phyloP scores from a whole-genome alignment of 2,329 filamentous ascomycete species.

The Zymoseptoria tritici region DNA sequence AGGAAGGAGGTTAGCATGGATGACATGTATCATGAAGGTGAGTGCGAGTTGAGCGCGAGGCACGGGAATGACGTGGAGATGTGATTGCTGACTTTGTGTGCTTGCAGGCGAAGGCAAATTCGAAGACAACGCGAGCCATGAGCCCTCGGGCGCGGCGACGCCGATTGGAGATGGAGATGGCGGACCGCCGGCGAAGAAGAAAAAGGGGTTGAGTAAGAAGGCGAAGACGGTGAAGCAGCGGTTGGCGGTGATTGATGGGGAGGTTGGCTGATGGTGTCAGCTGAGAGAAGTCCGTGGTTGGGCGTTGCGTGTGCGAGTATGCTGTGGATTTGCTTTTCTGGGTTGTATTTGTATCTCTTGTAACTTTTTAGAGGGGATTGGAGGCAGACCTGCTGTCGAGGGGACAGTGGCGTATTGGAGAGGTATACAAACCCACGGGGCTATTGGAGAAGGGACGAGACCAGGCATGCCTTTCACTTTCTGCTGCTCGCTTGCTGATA shows the following conservation, averaged over 20 bases:
- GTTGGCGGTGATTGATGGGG: slow-evolving; percentile 42
- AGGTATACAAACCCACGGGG: too few relatives aligned
- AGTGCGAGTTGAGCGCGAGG: too few relatives aligned
- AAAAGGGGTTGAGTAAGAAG: slow-evolving; percentile 45
- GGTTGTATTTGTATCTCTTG: not conserved
- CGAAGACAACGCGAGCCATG: slow-evolving; percentile 77
- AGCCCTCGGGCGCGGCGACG: slow-evolving; percentile 78
- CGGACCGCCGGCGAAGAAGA: slow-evolving; percentile 49
- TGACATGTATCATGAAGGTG: slow-evolving; percentile 99
- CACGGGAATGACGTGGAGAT: too few relatives aligned
- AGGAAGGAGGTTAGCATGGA: slow-evolving; percentile 69
- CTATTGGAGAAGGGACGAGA: too few relatives aligned
- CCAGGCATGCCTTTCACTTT: too few relatives aligned
- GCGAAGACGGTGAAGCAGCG: slow-evolving; percentile 46
- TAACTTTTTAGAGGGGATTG: not conserved
- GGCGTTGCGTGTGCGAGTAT: too few relatives aligned
- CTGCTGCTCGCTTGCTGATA: too few relatives aligned
- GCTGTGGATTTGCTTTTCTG: not conserved
- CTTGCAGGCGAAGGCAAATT: slow-evolving; percentile 85
- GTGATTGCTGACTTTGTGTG: not conserved
- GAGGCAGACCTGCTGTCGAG: not conserved
- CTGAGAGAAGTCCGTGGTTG: too few relatives aligned
- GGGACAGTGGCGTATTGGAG: not conserved
- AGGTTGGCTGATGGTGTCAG: slow-evolving; percentile 15
- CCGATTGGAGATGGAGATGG: slow-evolving; percentile 52